A percentile compares a stretch with the other conserved stretches of the same genome.
These are phyloP conservation scores for Penstemon davidsonii DNA, from an alignment of 257 asterid genomes.

Conservation along the genomic window DNA sequence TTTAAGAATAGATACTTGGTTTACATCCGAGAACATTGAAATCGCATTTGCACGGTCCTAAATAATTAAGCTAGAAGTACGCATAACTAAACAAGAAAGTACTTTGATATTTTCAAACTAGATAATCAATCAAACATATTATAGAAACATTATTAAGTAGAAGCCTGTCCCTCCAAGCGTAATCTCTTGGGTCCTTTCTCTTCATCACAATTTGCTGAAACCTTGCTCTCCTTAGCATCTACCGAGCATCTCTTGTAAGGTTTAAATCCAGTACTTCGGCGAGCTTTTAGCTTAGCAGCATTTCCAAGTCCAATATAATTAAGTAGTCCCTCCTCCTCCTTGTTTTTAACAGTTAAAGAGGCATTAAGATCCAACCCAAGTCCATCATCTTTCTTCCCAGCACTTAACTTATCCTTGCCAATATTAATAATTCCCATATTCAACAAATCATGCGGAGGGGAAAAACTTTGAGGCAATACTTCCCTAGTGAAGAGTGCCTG, in stretches of 20 bases:
- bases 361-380: slow-evolving; percentile 44
- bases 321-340: slow-evolving; percentile 26
- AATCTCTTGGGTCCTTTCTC: slow-evolving; percentile 77
- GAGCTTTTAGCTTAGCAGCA: slow-evolving; percentile 49
- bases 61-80: slow-evolving; percentile 20
- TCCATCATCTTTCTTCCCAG: slow-evolving; percentile 30
- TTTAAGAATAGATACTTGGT: too few relatives aligned
- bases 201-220: slow-evolving; percentile 46
- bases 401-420: slow-evolving; percentile 33
- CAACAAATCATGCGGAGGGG: slow-evolving; percentile 52
- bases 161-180: slow-evolving; percentile 71
- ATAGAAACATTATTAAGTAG: slow-evolving; percentile 36
- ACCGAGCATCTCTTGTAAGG: slow-evolving; percentile 94
- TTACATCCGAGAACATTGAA: not conserved
- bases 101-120: slow-evolving; percentile 29
- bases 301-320: slow-evolving; percentile 44
- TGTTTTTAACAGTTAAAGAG: slow-evolving; percentile 29
- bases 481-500: slow-evolving; percentile 85
- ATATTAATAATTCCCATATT: slow-evolving; percentile 36
- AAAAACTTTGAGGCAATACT: slow-evolving; percentile 88
- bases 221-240: slow-evolving; percentile 74
- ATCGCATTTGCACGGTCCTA: slow-evolving; percentile 36
- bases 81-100: slow-evolving; percentile 39
- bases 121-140: slow-evolving; percentile 31
- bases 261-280: slow-evolving; percentile 67